Evolutionary conservation across 306 rosid species (phyloP).

Genomic region (Rosa chinensis): DNA sequence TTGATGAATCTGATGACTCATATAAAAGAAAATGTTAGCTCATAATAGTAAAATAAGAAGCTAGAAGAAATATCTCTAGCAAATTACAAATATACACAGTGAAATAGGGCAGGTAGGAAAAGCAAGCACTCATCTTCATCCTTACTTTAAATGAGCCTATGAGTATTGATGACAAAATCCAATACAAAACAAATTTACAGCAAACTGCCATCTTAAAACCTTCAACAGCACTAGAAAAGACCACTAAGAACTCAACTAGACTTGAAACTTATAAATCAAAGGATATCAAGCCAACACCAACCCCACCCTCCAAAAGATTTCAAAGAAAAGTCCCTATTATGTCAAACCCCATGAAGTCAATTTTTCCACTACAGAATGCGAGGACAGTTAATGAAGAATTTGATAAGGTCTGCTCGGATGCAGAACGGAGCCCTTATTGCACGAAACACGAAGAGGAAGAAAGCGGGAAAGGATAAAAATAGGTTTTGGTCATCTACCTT

Average conservation of each 20-base stretch:
- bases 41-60: slow-evolving; percentile 39
- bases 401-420: slow-evolving; percentile 32
- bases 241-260: not conserved
- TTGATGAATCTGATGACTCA: slow-evolving; percentile 77
- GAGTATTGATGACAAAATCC: not conserved
- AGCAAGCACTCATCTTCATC: not conserved
- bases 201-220: not conserved
- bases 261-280: not conserved
- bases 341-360: slow-evolving; percentile 20
- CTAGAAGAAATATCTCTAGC: slow-evolving; percentile 21
- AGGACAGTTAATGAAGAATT: slow-evolving; percentile 31
- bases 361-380: slow-evolving; percentile 31
- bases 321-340: not conserved
- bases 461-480: slow-evolving; percentile 52
- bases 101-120: not conserved
- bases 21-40: slow-evolving; percentile 70
- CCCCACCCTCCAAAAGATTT: not conserved
- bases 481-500: slow-evolving; percentile 87
- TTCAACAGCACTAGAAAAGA: not conserved
- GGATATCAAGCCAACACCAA: not conserved
- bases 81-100: slow-evolving; percentile 13
- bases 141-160: not conserved
- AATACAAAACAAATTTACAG: not conserved
- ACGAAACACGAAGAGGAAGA: slow-evolving; percentile 45
- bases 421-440: slow-evolving; percentile 47